Evolutionary conservation across 805 yeast genomes (phyloP).

Genomic region (Zygosaccharomyces gambellarensis): DNA sequence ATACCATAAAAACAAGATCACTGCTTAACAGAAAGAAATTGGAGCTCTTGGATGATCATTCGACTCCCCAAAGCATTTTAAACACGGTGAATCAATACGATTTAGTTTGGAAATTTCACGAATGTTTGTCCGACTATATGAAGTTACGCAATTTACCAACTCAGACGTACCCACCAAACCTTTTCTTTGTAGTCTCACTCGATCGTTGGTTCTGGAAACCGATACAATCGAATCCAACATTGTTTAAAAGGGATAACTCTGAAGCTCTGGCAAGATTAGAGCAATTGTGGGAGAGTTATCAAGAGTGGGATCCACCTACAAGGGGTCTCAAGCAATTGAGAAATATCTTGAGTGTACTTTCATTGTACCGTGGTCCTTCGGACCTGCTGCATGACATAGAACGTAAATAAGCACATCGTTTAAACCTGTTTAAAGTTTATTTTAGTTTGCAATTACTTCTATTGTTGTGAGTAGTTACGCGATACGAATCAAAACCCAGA

Average conservation of each 20-base stretch:
- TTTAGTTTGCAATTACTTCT: neutral
- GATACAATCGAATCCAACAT: slow-evolving; percentile 6
- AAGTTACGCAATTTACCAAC: slow-evolving; percentile 33
- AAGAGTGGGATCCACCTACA: slow-evolving; percentile 33
- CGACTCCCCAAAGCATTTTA: slow-evolving; percentile 26
- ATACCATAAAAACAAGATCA: slow-evolving; percentile 24
- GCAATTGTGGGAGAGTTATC: slow-evolving; percentile 29
- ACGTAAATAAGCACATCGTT: slow-evolving; percentile 12
- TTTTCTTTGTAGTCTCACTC: slow-evolving; percentile 17
- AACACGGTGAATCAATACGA: slow-evolving; percentile 36
- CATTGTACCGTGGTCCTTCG: slow-evolving; percentile 24
- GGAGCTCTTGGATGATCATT: slow-evolving; percentile 14
- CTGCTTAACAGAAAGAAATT: slow-evolving; percentile 22
- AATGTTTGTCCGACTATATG: slow-evolving; percentile 35
- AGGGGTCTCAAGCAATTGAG: slow-evolving; percentile 31
- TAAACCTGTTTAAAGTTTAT: neutral
- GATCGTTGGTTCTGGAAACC: slow-evolving; percentile 15
- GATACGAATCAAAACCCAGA: neutral
- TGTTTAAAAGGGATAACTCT: slow-evolving; percentile 17
- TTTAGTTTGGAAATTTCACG: slow-evolving; percentile 42
- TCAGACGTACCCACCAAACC: slow-evolving; percentile 11
- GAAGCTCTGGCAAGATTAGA: slow-evolving; percentile 24
- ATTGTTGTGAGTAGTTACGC: neutral
- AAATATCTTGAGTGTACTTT: slow-evolving; percentile 30
- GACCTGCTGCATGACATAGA: slow-evolving; percentile 22